These are phyloP conservation scores for Scheffersomyces quercinus DNA, from an alignment of 1,139 yeast species.

Conservation along the genomic window DNA sequence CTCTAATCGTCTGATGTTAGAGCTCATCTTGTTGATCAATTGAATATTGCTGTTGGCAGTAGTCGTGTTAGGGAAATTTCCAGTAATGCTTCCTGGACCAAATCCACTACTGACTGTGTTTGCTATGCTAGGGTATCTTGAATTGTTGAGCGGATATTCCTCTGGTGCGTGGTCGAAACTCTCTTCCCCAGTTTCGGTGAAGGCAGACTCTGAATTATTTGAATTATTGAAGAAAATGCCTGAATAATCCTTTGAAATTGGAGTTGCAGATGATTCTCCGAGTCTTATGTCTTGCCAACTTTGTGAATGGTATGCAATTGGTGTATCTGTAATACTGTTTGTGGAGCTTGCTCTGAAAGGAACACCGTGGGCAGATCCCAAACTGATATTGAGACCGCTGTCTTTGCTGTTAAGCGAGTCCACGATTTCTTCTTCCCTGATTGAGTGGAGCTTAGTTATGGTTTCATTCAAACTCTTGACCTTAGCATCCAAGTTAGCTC, in stretches of 20 bases:
- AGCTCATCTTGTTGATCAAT: slow-evolving; percentile 68
- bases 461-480: slow-evolving; percentile 26
- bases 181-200: slow-evolving; percentile 20
- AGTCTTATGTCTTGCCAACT: slow-evolving; percentile 22
- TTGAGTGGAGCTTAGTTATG: slow-evolving; percentile 4
- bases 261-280: slow-evolving; percentile 41
- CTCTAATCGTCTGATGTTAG: slow-evolving; percentile 77
- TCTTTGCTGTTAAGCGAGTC: background rate
- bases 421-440: slow-evolving; percentile 1
- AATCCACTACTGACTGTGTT: background rate
- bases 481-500: slow-evolving; percentile 27
- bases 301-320: background rate
- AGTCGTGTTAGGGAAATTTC: slow-evolving; percentile 12
- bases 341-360: slow-evolving; percentile 1
- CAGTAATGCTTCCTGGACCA: slow-evolving; percentile 10
- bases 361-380: background rate
- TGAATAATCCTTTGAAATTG: slow-evolving; percentile 17
- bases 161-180: slow-evolving; percentile 9
- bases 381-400: background rate
- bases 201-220: slow-evolving; percentile 21
- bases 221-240: slow-evolving; percentile 16
- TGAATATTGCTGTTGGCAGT: slow-evolving; percentile 44
- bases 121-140: background rate
- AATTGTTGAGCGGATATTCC: slow-evolving; percentile 5
- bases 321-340: background rate